Percentiles rank a stretch among this genome's conserved stretches.
phyloP scores from a whole-genome alignment of 768 basidiomycete species.

The Tubosaeta brunneosetosa region DNA sequence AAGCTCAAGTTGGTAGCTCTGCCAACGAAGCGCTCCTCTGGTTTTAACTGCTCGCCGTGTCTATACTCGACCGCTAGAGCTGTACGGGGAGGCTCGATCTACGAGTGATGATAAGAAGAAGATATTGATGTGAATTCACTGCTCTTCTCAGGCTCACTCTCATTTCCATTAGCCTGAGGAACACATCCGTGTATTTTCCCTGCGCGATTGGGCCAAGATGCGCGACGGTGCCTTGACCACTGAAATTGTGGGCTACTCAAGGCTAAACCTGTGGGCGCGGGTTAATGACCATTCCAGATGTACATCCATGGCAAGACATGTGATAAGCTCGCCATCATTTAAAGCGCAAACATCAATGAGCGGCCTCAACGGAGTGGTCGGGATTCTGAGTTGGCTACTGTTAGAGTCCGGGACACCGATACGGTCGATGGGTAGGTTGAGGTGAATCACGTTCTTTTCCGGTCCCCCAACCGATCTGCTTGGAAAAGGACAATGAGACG shows the following conservation, averaged over 20 bases:
- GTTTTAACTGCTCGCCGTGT: constrained; percentile 8
- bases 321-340: constrained; percentile 90
- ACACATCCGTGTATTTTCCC: constrained; percentile 85
- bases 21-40: not conserved
- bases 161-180: constrained; percentile 69
- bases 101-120: constrained; percentile 75
- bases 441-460: not conserved
- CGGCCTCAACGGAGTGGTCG: constrained; percentile 93
- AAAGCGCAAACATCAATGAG: constrained; percentile 97
- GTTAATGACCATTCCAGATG: constrained; percentile 42
- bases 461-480: not conserved
- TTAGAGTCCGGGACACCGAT: constrained; percentile 95
- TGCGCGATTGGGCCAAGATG: constrained; percentile 93
- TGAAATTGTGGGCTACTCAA: constrained; percentile 58
- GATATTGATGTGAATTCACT: constrained; percentile 67
- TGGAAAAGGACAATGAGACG: constrained; percentile 67
- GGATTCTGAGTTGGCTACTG: constrained; percentile 90
- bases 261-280: not conserved
- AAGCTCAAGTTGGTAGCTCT: not conserved
- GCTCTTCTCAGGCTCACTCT: not conserved
- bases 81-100: constrained; percentile 91
- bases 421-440: constrained; percentile 76
- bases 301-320: constrained; percentile 76
- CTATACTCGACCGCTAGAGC: constrained; percentile 91
- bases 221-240: constrained; percentile 79